These are phyloP conservation scores for Vanrija pseudolonga DNA, from an alignment of 1,284 basidiomycete species.

Conservation along the genomic window DNA sequence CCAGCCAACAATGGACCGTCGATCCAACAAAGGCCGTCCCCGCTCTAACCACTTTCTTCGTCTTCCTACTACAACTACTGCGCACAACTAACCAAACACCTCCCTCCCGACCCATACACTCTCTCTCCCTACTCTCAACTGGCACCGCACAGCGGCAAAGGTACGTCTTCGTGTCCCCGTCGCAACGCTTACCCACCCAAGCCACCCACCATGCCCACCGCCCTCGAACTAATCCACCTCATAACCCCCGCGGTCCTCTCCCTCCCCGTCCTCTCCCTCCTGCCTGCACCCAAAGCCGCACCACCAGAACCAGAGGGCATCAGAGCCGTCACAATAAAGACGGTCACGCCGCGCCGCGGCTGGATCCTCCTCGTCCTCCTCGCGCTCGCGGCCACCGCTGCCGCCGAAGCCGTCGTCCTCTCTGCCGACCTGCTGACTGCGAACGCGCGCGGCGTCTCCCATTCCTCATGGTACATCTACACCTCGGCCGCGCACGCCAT, in stretches of 20 bases:
- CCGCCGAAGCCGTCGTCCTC: constrained; percentile 27
- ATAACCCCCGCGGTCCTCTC: constrained; percentile 29
- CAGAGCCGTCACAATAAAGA: constrained; percentile 37
- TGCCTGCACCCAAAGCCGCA: neutral
- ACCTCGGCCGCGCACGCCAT: constrained; percentile 21
- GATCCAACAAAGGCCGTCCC: no score
- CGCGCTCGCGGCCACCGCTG: constrained; percentile 26
- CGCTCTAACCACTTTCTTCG: no score
- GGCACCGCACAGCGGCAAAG: neutral
- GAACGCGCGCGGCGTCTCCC: neutral
- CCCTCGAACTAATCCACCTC: constrained; percentile 13
- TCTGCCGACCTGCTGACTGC: constrained; percentile 23
- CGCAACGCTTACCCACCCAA: neutral
- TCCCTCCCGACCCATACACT: neutral
- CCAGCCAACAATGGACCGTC: no score
- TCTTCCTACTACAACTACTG: no score
- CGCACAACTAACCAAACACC: neutral
- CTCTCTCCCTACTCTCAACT: neutral
- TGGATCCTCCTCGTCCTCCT: constrained; percentile 31
- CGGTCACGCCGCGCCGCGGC: constrained; percentile 35
- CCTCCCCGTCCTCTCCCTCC: constrained; percentile 31
- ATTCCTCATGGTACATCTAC: constrained; percentile 12
- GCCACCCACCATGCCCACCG: constrained; percentile 10
- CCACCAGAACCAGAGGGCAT: constrained; percentile 25
- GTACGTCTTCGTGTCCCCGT: neutral